Conservation (phyloP, 177 flowering plant genomes). For the Vitis hybrid region DNA sequence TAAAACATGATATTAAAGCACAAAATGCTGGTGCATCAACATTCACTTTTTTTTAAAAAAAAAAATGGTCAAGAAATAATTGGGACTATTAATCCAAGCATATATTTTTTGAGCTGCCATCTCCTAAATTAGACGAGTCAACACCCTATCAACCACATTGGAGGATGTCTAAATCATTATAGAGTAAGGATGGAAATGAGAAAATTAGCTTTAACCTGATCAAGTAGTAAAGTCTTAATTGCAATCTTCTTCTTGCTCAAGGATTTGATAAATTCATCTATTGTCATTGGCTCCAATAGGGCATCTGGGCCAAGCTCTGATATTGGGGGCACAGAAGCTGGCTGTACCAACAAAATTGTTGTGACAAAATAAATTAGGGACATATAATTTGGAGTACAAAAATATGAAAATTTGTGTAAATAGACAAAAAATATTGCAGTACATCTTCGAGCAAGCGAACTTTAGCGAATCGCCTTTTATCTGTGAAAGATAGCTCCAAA, state of each 20-base stretch:
- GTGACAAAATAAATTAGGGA: conserved; percentile 8
- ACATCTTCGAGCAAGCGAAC: conserved; percentile 96
- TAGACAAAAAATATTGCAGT: conserved; percentile 17
- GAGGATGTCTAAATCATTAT: neutral
- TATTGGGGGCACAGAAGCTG: conserved; percentile 76
- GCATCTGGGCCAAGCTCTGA: conserved; percentile 99
- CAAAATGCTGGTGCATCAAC: neutral
- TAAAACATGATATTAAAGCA: neutral
- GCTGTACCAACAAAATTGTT: conserved; percentile 51
- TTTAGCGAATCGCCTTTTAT: conserved; percentile 95
- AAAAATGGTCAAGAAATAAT: too few relatives aligned
- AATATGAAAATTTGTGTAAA: neutral
- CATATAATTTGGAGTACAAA: neutral
- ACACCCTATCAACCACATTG: neutral
- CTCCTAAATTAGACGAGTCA: neutral
- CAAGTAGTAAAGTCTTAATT: conserved; percentile 87
- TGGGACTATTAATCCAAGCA: too few relatives aligned
- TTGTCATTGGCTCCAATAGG: conserved; percentile 67
- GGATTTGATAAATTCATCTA: conserved; percentile 55
- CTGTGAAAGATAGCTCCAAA: conserved; percentile 90
- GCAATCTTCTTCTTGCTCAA: conserved; percentile 78
- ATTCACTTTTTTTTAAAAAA: too few relatives aligned
- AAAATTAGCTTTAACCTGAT: conserved; percentile 58
- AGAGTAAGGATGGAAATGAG: neutral
- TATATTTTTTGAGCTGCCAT: too few relatives aligned